A percentile compares a stretch with the other conserved stretches of the same genome.
phyloP scores from a whole-genome alignment of 1,284 basidiomycete species.

The Puccinia novopanici region DNA sequence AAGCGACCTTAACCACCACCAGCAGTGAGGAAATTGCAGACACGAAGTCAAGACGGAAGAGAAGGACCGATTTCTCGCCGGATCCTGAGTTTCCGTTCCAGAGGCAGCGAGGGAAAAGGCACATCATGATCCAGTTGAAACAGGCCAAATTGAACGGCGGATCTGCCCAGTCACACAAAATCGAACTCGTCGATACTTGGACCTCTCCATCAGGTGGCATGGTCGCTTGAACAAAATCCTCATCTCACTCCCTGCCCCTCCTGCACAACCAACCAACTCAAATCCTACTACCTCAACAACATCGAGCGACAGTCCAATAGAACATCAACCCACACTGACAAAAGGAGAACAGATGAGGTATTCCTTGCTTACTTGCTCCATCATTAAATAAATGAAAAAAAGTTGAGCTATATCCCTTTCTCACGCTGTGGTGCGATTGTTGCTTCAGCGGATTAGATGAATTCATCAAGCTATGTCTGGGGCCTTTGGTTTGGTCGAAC shows the following conservation, averaged over 20 bases:
- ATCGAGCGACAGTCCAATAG: neutral
- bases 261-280: neutral
- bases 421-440: neutral
- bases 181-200: conserved; percentile 25
- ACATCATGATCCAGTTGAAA: conserved; percentile 36
- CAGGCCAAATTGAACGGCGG: conserved; percentile 20
- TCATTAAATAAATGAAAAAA: neutral
- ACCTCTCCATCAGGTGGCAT: conserved; percentile 20
- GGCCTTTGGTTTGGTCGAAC: conserved; percentile 37
- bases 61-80: conserved; percentile 16
- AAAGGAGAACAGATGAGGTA: neutral
- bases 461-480: conserved; percentile 35
- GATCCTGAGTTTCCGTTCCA: conserved; percentile 34
- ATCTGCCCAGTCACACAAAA: conserved; percentile 15
- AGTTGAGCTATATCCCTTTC: neutral
- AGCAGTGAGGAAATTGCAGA: neutral
- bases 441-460: conserved; percentile 26
- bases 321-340: neutral
- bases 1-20: neutral
- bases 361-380: neutral
- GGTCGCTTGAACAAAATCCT: conserved; percentile 17
- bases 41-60: conserved; percentile 8
- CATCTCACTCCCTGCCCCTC: neutral
- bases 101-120: conserved; percentile 29
- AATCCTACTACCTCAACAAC: conserved; percentile 2